Percentiles rank a stretch among this genome's conserved stretches.
phyloP scores from a whole-genome alignment of 106 monocot genomes.

The Dioscorea dumetorum region DNA sequence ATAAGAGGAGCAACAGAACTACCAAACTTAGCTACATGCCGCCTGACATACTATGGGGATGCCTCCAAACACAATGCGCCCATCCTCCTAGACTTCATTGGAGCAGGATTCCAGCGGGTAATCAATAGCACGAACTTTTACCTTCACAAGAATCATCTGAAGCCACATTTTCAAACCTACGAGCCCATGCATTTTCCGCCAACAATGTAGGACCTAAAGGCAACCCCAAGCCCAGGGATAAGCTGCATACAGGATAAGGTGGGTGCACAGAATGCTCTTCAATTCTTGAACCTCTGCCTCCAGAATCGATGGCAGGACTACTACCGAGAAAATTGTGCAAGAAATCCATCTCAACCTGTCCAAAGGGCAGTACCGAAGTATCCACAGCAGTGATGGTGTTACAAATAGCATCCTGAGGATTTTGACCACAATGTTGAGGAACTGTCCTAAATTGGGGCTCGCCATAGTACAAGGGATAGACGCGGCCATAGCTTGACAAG shows the following conservation, averaged over 20 bases:
- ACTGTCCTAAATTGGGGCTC: constrained; percentile 1
- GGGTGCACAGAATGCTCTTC: neutral
- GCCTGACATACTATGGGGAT: neutral
- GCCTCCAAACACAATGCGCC: neutral
- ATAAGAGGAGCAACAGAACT: neutral
- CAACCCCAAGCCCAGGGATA: constrained; percentile 53
- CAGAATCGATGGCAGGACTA: neutral
- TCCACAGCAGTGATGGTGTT: neutral
- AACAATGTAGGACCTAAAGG: constrained; percentile 16
- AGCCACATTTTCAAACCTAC: constrained; percentile 35
- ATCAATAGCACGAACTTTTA: constrained; percentile 13
- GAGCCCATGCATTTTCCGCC: constrained; percentile 19
- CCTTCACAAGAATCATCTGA: constrained; percentile 49
- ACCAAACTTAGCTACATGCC: neutral
- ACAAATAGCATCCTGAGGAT: neutral
- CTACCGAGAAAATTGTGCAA: constrained; percentile 12
- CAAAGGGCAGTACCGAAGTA: neutral
- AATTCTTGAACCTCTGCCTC: neutral
- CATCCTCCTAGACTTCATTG: constrained; percentile 25
- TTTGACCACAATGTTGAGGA: neutral
- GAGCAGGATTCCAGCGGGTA: constrained; percentile 24
- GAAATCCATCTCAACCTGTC: constrained; percentile 1
- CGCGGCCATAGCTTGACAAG: constrained; percentile 18
- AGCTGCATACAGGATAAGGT: constrained; percentile 20
- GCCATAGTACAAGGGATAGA: constrained; percentile 39